Evolutionary conservation across 805 yeast genomes (phyloP).

Genomic region (Danielia reshetovae): DNA sequence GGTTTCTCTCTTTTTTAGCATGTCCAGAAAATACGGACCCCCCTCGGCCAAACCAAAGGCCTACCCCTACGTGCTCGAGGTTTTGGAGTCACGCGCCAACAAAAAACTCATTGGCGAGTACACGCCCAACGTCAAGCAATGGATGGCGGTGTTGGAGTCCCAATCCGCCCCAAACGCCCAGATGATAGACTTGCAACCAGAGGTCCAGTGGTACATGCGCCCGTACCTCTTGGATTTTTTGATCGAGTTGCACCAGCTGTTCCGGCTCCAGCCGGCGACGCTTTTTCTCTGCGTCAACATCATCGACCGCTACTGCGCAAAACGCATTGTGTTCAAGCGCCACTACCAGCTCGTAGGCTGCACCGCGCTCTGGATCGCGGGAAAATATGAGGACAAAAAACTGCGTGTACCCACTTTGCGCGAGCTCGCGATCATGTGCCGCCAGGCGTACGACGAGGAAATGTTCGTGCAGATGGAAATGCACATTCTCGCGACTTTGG

Average conservation of each 20-base stretch:
- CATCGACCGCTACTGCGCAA: slow-evolving; percentile 45
- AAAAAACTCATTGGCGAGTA: slow-evolving; percentile 42
- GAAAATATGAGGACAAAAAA: slow-evolving; percentile 56
- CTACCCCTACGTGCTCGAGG: slow-evolving; percentile 44
- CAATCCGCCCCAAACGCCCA: slow-evolving; percentile 43
- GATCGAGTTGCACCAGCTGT: slow-evolving; percentile 41
- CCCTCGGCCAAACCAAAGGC: slow-evolving; percentile 20
- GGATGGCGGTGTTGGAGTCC: slow-evolving; percentile 39
- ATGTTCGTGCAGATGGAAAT: slow-evolving; percentile 48
- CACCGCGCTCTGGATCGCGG: slow-evolving; percentile 47
- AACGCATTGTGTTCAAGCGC: slow-evolving; percentile 43
- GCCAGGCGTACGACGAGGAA: slow-evolving; percentile 54
- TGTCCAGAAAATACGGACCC: not conserved
- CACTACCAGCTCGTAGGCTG: slow-evolving; percentile 47
- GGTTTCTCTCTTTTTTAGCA: no score
- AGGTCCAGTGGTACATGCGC: slow-evolving; percentile 48
- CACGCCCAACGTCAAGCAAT: slow-evolving; percentile 31
- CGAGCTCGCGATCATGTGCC: slow-evolving; percentile 53
- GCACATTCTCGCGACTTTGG: slow-evolving; percentile 39
- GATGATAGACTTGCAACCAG: slow-evolving; percentile 47
- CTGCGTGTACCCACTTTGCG: slow-evolving; percentile 53
- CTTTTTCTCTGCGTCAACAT: slow-evolving; percentile 41
- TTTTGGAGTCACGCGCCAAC: slow-evolving; percentile 45
- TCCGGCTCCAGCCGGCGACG: slow-evolving; percentile 40
- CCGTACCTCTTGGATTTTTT: slow-evolving; percentile 42